Evolutionary conservation across 441 rosid species (phyloP).

Genomic region (Rhodomyrtus psidioides): DNA sequence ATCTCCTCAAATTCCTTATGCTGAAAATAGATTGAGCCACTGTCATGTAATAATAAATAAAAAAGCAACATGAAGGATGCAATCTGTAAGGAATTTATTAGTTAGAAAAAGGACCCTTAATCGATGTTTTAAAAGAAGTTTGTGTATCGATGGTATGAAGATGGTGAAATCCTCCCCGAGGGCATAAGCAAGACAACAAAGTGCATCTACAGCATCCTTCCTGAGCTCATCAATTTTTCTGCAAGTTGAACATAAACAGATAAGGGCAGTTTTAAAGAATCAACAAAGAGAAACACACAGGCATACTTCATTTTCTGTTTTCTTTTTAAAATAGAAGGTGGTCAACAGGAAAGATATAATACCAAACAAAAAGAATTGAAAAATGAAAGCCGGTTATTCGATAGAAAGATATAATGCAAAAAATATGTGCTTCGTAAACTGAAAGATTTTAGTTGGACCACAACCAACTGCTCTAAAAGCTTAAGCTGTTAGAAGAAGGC

Average conservation of each 20-base stretch:
- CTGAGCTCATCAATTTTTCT: constrained; percentile 91
- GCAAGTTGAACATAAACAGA: constrained; percentile 9
- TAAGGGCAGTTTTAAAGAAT: not conserved
- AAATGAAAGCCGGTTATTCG: not conserved
- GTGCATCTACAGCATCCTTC: constrained; percentile 96
- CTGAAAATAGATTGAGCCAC: constrained; percentile 31
- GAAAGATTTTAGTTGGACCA: too few relatives aligned
- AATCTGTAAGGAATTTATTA: not conserved
- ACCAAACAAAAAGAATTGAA: not conserved
- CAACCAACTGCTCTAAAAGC: too few relatives aligned
- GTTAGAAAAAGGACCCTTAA: constrained; percentile 44
- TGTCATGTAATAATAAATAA: not conserved
- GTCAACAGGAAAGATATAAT: not conserved
- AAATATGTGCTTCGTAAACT: not conserved
- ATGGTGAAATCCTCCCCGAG: constrained; percentile 98
- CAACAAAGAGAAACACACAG: not conserved
- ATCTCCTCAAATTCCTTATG: constrained; percentile 98
- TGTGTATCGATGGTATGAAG: constrained; percentile 93
- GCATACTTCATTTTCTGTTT: not conserved
- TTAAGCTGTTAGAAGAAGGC: too few relatives aligned
- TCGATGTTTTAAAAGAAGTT: constrained; percentile 69
- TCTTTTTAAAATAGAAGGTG: not conserved
- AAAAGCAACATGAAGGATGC: not conserved
- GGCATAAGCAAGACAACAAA: constrained; percentile 98
- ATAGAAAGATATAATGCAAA: not conserved